Conservation (phyloP, 495 filamentous ascomycete genomes). For the Aspergillus biplanus region DNA sequence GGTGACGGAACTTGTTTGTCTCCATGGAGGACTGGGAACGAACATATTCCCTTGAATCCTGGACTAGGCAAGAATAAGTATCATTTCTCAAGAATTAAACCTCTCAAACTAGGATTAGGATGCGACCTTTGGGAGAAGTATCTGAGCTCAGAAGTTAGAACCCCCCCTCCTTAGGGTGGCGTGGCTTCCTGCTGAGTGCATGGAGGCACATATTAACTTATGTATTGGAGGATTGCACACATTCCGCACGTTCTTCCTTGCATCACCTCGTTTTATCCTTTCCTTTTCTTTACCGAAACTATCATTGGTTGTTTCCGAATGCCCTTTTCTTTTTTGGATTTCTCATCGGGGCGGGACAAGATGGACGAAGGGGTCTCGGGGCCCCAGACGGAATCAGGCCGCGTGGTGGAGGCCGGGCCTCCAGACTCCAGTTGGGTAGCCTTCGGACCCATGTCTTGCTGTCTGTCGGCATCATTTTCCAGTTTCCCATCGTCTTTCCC, state of each 20-base stretch:
- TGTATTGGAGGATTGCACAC: background rate
- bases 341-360: too few species aligned
- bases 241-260: too few species aligned
- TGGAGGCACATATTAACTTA: background rate
- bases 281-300: too few species aligned
- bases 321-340: too few species aligned
- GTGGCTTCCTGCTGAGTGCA: background rate
- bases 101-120: background rate
- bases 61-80: background rate
- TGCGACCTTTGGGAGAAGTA: background rate
- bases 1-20: too few species aligned
- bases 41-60: background rate
- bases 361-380: background rate
- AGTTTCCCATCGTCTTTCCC: constrained; percentile 2
- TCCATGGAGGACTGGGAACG: too few species aligned
- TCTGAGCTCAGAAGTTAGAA: background rate
- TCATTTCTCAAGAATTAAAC: background rate
- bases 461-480: background rate
- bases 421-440: background rate
- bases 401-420: background rate
- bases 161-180: background rate
- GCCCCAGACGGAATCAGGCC: background rate
- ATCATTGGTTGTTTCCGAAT: too few species aligned
- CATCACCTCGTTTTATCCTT: too few species aligned
- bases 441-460: background rate